Evolutionary conservation across 352 stramenopile genomes (phyloP), one percentile per base, ranked within the genome.

Genomic region (Pilasporangium apinafurcum): DNA sequence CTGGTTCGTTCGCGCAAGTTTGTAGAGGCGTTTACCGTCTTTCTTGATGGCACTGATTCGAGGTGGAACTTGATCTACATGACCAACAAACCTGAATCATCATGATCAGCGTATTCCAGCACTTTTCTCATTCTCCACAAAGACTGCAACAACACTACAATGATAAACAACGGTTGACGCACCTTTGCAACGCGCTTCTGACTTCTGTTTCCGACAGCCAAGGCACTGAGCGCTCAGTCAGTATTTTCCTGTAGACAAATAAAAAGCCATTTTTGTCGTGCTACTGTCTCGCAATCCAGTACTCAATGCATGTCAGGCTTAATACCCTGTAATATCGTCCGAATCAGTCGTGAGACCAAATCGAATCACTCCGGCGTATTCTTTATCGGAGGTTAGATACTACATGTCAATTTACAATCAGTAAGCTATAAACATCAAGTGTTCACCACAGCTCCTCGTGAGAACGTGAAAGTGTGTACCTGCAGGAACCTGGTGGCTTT

Each of bases 401-500:
- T 91, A 59, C 8, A 25, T n/a, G 8, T 21, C 13, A 29, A 7
- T 22, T 27, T 29, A 40, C n/a, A n/a, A n/a, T n/a, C n/a, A 12
- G 13, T 25, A 8, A 8, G 8, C 10, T 24, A 22, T n/a, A 36
- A n/a, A 27, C 4, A 45, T 25, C 33, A 12, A 13, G 14, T 20
- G 22, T 17, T 24, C 31, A 22, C 14, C 4, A 44, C 14, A 83
- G n/a, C n/a, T n/a, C n/a, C n/a, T n/a, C n/a, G n/a, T n/a, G n/a
- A n/a, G n/a, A n/a, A n/a, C n/a, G n/a, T n/a, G n/a, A n/a, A n/a
- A n/a, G n/a, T n/a, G n/a, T n/a, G n/a, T n/a, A n/a, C 73, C 62
- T 82, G 74, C 28, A 95, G 59, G 65, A 93, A 91, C 46, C 76
- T 86, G 44, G 83, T 95, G 17, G 83, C 83, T 26, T 72, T 62